Evolutionary conservation across 2,329 filamentous ascomycete genomes (phyloP).

Genomic region (Triangularia setosa): DNA sequence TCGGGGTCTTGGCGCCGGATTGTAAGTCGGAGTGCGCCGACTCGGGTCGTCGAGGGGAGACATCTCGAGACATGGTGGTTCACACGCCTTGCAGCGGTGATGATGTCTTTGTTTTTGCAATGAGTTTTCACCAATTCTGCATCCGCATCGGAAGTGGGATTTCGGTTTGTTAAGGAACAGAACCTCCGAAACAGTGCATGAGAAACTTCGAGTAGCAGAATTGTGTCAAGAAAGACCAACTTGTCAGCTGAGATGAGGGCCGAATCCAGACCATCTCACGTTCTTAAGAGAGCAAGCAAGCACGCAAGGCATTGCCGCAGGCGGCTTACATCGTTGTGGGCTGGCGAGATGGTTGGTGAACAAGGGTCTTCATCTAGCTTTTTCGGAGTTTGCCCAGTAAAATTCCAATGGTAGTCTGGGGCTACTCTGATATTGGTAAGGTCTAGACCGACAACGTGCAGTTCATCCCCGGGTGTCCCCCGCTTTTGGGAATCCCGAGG

Average conservation of each 20-base stretch:
- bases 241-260: background rate
- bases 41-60: background rate
- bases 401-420: background rate
- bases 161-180: background rate
- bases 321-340: background rate
- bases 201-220: background rate
- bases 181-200: background rate
- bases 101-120: background rate
- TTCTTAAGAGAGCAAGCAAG: background rate
- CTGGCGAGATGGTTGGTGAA: background rate
- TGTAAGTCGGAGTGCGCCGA: background rate
- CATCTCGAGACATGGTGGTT: background rate
- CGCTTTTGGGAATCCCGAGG: slow-evolving; percentile 1
- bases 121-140: background rate
- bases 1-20: background rate
- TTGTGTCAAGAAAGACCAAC: background rate
- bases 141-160: background rate
- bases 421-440: slow-evolving; percentile 2
- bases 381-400: background rate
- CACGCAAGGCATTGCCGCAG: background rate
- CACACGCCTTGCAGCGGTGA: background rate
- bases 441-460: background rate
- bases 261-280: background rate
- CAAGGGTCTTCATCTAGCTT: background rate
- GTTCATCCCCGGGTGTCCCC: background rate